These are phyloP conservation scores for Russula emetica DNA, from an alignment of 768 basidiomycete species.

Conservation along the genomic window DNA sequence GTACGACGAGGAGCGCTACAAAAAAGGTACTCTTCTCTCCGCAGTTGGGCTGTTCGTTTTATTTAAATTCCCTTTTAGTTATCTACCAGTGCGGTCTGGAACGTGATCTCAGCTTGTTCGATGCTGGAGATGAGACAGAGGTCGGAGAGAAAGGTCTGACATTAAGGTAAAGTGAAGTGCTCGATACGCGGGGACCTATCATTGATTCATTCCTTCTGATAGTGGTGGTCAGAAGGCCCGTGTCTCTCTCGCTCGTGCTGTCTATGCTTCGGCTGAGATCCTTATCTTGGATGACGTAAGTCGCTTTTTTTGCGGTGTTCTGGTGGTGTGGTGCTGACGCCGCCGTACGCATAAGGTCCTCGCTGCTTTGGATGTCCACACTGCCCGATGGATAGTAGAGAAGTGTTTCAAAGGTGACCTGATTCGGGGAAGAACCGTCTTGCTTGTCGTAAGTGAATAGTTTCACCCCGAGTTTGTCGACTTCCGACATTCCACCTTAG, in stretches of 20 bases:
- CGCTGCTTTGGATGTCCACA: conserved; percentile 51
- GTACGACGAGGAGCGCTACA: conserved; percentile 44
- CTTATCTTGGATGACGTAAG: conserved; percentile 70
- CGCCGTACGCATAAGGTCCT: conserved; percentile 34
- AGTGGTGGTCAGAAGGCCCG: conserved; percentile 59
- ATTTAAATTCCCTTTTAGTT: conserved; percentile 4
- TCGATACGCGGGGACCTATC: too few relatives aligned
- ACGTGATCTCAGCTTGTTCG: conserved; percentile 45
- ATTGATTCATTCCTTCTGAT: background rate
- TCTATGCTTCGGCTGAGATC: conserved; percentile 57
- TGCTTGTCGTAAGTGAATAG: conserved; percentile 44
- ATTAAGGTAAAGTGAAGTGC: conserved; percentile 31
- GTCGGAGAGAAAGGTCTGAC: conserved; percentile 59
- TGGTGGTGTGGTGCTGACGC: background rate
- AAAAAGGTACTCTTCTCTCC: conserved; percentile 33
- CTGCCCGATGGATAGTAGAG: conserved; percentile 48
- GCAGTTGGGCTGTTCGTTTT: background rate
- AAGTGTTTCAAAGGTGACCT: conserved; percentile 48
- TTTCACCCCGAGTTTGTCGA: background rate
- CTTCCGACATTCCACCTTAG: conserved; percentile 29
- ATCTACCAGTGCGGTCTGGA: conserved; percentile 30
- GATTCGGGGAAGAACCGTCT: conserved; percentile 46
- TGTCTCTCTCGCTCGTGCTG: conserved; percentile 53
- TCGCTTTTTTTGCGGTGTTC: background rate
- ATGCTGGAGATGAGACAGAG: conserved; percentile 49